Base-by-base conservation (phyloP, 1,284 basidiomycete species). In the Schizopora paradoxa region DNA sequence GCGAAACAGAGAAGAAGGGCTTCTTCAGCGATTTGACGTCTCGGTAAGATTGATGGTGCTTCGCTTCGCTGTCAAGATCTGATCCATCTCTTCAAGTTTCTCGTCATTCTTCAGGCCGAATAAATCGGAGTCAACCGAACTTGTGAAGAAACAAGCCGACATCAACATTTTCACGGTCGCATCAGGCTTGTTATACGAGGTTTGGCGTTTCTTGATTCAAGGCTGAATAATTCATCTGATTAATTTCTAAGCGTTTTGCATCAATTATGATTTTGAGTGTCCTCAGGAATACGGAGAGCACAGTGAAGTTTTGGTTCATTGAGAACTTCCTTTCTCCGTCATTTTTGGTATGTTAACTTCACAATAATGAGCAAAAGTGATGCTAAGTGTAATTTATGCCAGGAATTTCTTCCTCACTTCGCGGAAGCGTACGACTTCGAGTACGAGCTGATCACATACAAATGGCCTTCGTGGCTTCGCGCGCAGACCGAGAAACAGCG, bases 121-220 rank as follows among this genome's bases (percentile, higher is more conserved):
- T 54, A 58, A 61, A 53, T 44, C 44, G 49, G 48, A 37, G 36
- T 47, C 37, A 21, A 51, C 53, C 27, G 54, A 56, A 5, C 36
- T 55, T 2, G 50, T 60, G 1, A 55, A 61, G 0, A 58, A 64
- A 27, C 82, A 84, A 53, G 92, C 92, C 5, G 89, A 94, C 33
- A 96, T 99, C 68, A 99, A 99, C 61, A 95, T 99, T 56, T 99
- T 99, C 67, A 99, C 95, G 0, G 93, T 99, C 19, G 96, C 96
- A 10, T 96, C 92, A 4, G 95, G 96, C 0, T 71, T 97, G 42
- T 72, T 99, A 4, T 99, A 99, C 58, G 95, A 99, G 78, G 91
- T 90, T 47, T 41, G 63, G 27, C 26, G 22, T 14, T 22, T 27
- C 3, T 21, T 6, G 10, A 36, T 14, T 10, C 18, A 14, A 41